Conservation (phyloP, 1,284 basidiomycete genomes). For the Bjerkandera adusta region DNA sequence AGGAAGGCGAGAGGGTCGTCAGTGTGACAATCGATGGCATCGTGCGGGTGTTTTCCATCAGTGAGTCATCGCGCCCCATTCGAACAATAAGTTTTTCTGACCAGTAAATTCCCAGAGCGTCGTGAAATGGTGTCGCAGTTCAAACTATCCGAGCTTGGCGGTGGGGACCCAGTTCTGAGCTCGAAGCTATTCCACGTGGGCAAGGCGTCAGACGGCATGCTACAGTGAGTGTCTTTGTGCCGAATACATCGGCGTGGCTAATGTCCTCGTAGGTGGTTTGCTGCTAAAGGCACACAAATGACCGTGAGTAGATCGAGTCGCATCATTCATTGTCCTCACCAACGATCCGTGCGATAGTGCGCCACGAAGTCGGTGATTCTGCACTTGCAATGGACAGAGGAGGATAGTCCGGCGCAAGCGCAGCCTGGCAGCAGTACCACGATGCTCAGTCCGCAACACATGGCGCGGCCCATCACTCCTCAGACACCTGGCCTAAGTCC, state of each 20-base stretch:
- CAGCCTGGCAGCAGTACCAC: constrained; percentile 5
- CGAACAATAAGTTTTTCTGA: no score
- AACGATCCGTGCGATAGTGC: constrained; percentile 47
- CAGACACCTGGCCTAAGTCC: constrained; percentile 24
- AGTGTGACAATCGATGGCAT: constrained; percentile 91
- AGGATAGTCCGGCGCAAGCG: constrained; percentile 35
- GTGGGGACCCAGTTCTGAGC: constrained; percentile 59
- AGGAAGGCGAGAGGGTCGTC: constrained; percentile 77
- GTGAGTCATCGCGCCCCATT: constrained; percentile 48
- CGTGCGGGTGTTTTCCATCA: constrained; percentile 87
- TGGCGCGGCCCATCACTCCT: constrained; percentile 22
- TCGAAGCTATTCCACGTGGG: constrained; percentile 74
- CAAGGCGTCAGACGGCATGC: constrained; percentile 76
- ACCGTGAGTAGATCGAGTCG: constrained; percentile 68
- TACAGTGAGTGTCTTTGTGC: constrained; percentile 51
- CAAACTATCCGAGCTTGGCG: constrained; percentile 80
- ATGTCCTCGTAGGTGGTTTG: constrained; percentile 67
- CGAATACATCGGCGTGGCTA: background rate
- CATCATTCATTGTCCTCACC: background rate
- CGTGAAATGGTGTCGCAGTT: constrained; percentile 92
- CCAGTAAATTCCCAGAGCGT: constrained; percentile 46
- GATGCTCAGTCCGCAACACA: constrained; percentile 16
- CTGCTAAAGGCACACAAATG: constrained; percentile 87
- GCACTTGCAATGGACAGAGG: constrained; percentile 86
- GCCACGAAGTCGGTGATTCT: constrained; percentile 87